These are phyloP conservation scores for Warburgia ugandensis DNA, from an alignment of 164 flowering plant species.

Conservation along the genomic window DNA sequence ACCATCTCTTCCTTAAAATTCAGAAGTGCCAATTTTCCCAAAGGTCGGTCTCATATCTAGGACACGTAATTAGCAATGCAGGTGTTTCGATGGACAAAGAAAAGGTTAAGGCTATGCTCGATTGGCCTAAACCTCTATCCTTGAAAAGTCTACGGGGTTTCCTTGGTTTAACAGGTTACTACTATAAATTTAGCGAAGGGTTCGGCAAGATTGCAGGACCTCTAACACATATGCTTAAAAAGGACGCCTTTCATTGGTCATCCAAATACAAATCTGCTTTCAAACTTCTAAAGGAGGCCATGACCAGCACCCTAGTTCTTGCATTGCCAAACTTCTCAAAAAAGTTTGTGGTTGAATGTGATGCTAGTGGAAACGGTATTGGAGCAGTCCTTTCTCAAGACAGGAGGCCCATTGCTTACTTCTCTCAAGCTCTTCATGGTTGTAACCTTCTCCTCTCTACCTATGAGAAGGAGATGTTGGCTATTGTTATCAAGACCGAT, in stretches of 20 bases:
- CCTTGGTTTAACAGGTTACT: constrained; percentile 1
- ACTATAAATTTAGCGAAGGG: neutral
- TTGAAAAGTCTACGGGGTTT: neutral
- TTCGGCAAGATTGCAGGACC: constrained; percentile 2
- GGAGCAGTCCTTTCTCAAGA: no score
- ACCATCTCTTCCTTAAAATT: no score
- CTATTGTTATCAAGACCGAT: neutral
- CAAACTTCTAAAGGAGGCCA: neutral
- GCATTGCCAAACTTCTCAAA: constrained; percentile 1
- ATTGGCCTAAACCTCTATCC: neutral
- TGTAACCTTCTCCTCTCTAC: no score
- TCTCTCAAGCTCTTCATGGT: no score
- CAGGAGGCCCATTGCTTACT: no score
- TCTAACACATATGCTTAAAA: neutral
- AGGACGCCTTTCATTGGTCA: neutral
- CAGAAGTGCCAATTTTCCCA: neutral
- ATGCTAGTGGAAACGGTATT: no score
- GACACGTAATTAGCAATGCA: neutral
- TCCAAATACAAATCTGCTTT: neutral
- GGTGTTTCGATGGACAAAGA: neutral
- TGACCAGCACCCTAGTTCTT: neutral
- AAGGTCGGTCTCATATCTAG: neutral
- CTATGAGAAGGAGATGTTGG: no score
- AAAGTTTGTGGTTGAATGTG: no score
- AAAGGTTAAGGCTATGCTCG: constrained; percentile 2